Evolutionary conservation across 192 early-diverging fungal species (phyloP), one percentile per base, ranked within the genome.

Genomic region (Backusella sp.): DNA sequence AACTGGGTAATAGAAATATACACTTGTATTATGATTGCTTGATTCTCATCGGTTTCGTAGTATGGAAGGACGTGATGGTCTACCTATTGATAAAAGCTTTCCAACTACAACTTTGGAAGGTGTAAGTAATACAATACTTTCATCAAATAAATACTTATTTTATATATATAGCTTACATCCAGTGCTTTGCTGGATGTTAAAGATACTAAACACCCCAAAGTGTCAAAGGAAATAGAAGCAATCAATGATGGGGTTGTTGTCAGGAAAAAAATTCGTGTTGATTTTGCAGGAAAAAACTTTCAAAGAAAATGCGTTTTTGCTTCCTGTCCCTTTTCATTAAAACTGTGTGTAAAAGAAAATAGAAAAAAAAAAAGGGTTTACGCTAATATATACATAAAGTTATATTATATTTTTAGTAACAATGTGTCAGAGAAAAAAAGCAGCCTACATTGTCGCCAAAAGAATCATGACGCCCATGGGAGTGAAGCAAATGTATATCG

Each of bases 401-500:
- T 76, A 80, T 30, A 78, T 74, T 41, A 44, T 81, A 26, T 39
- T 83, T 11, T 53, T 68, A 3, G 44, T 81, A 42, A 78, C 84
- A 42, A 66, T 79, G 19, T 73, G 70, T 1, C 77, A 44, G 12
- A 78, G 77, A 66, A 72, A 75, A 41, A 34, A 67, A 14, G 83
- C 76, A 8, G 68, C 80, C 21, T 56, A 76, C 11, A 42, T 82
- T 35, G 69, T 86, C 7, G 84, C 81, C n/a, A 26, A 59, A 9
- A 46, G 26, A 4, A 71, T 78, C 66, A 71, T 86, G 35, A 26
- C 37, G 11, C 80, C 78, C 12, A 76, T 78, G 67, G 87, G 87
- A 2, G 71, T 88, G 3, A 53, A 79, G 6, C 84, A 83, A 2
- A 72, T 88, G 28, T 83, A 88, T 76, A 77, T 73, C 28, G 74